Conservation (phyloP, 2,329 filamentous ascomycete genomes). For the Fusarium denticulatum region DNA sequence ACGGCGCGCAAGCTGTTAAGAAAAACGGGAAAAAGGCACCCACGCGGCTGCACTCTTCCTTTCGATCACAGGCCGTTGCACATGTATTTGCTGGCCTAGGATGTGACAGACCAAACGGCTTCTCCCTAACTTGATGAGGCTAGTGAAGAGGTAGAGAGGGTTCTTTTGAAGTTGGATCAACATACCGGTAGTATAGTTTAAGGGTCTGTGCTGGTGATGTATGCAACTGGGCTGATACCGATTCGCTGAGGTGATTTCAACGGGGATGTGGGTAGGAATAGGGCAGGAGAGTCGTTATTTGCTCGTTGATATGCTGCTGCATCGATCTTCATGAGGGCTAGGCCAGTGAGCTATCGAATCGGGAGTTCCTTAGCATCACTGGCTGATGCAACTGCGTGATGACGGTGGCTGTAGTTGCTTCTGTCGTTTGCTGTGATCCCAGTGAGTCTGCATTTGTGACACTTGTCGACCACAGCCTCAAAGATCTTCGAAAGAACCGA, state of each 20-base stretch:
- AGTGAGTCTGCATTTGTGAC: neutral
- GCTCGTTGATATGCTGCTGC: neutral
- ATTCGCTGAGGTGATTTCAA: slow-evolving; percentile 14
- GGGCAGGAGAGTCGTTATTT: neutral
- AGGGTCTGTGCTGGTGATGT: slow-evolving; percentile 11
- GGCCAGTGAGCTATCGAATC: neutral
- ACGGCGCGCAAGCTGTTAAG: slow-evolving; percentile 13
- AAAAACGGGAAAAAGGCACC: neutral
- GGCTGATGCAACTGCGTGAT: neutral
- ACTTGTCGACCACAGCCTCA: neutral
- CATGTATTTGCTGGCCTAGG: neutral
- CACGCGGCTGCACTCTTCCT: neutral
- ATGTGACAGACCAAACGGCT: slow-evolving; percentile 7
- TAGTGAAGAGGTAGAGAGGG: slow-evolving; percentile 8
- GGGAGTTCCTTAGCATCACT: neutral
- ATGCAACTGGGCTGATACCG: slow-evolving; percentile 15
- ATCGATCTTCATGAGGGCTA: neutral
- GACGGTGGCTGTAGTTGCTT: neutral
- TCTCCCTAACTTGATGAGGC: slow-evolving; percentile 13
- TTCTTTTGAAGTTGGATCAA: slow-evolving; percentile 20
- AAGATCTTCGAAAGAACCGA: neutral
- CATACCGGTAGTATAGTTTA: slow-evolving; percentile 5
- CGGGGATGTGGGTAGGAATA: neutral
- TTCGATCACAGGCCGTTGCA: slow-evolving; percentile 16
- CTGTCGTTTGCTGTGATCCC: neutral